phyloP scores from a whole-genome alignment of 2,329 filamentous ascomycete species.

The Pseudopyrenochaeta lycopersici region DNA sequence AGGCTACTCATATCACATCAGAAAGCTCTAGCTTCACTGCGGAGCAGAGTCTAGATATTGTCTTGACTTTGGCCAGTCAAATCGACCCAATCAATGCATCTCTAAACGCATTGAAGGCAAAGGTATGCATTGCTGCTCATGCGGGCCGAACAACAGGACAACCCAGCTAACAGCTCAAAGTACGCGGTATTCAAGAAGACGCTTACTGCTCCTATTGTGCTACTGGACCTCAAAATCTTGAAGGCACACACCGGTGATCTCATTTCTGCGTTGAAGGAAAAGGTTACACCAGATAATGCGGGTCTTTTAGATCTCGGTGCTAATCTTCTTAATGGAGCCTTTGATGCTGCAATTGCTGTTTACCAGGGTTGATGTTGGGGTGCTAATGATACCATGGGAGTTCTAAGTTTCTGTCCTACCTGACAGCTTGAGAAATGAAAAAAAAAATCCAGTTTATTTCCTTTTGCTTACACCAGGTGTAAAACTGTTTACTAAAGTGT shows the following conservation, averaged over 20 bases:
- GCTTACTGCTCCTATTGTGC: constrained; percentile 24
- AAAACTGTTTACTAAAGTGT: too few relatives aligned
- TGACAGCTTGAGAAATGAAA: too few relatives aligned
- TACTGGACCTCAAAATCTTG: constrained; percentile 29
- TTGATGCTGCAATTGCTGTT: constrained; percentile 28
- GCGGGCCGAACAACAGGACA: background rate
- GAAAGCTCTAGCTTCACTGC: constrained; percentile 23
- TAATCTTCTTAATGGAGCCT: constrained; percentile 22
- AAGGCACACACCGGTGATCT: constrained; percentile 30
- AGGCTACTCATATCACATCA: constrained; percentile 20
- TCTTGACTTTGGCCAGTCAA: constrained; percentile 15
- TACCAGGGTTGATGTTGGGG: constrained; percentile 12
- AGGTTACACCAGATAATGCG: constrained; percentile 22
- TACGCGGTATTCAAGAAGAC: constrained; percentile 34
- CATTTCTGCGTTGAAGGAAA: constrained; percentile 23
- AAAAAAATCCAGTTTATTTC: too few relatives aligned
- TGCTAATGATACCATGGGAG: too few relatives aligned
- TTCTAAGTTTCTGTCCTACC: too few relatives aligned
- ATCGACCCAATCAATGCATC: constrained; percentile 24
- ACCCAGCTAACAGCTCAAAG: constrained; percentile 12
- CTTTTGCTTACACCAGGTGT: too few relatives aligned
- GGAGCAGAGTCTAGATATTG: constrained; percentile 24
- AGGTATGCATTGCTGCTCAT: constrained; percentile 10
- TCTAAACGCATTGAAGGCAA: constrained; percentile 21
- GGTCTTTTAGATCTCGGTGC: constrained; percentile 17